These are phyloP conservation scores for Echeveria elegans DNA, from an alignment of 164 flowering plant species.

Conservation along the genomic window DNA sequence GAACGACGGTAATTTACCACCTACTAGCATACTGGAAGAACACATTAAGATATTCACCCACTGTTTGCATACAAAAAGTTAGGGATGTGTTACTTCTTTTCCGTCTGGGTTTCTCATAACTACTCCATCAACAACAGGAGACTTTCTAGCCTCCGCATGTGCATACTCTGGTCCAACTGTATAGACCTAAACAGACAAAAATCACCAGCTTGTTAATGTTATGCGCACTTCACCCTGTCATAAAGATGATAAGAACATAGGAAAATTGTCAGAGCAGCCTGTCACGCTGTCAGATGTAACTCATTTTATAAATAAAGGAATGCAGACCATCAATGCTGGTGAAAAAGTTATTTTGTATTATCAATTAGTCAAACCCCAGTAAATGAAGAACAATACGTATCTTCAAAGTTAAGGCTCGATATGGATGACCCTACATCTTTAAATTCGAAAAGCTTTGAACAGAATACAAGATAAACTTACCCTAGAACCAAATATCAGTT, in stretches of 20 bases:
- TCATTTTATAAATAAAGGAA: neutral
- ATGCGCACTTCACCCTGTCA: neutral
- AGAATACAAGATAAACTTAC: neutral
- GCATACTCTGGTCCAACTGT: conserved; percentile 99
- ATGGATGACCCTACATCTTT: neutral
- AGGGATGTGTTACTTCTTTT: conserved; percentile 60
- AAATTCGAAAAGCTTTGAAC: neutral
- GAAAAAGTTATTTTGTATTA: neutral
- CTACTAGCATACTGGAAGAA: neutral
- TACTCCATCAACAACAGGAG: conserved; percentile 99
- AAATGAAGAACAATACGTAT: neutral
- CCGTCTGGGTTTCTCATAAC: conserved; percentile 99
- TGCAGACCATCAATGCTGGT: neutral
- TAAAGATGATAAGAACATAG: neutral
- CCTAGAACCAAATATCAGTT: neutral
- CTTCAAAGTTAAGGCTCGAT: neutral
- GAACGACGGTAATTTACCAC: neutral
- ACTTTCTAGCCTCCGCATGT: conserved; percentile 99
- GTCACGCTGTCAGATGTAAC: neutral
- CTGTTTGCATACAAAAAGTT: neutral
- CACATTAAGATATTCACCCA: neutral
- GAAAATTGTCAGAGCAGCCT: neutral
- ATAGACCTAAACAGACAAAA: conserved; percentile 59
- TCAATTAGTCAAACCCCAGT: neutral
- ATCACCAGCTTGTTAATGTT: neutral